These are phyloP conservation scores for Podila epigama DNA, from an alignment of 192 early-diverging fungal genomes.

Conservation along the genomic window DNA sequence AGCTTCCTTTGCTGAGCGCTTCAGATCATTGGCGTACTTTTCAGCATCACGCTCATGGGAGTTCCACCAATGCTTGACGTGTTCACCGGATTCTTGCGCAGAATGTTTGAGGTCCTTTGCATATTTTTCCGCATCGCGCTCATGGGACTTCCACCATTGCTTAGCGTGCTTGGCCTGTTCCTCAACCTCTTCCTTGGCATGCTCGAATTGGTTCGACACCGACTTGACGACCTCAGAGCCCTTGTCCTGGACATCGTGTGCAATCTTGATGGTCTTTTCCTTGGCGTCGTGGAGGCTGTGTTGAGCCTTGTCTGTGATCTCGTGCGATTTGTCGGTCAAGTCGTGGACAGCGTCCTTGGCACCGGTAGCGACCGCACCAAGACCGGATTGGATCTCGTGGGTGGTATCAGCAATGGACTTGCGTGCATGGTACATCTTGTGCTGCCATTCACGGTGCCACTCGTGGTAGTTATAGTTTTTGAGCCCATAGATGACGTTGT, in stretches of 20 bases:
- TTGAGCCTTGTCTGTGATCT: conserved; percentile 21
- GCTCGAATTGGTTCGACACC: background rate
- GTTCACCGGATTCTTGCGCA: background rate
- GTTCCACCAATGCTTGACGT: conserved; percentile 25
- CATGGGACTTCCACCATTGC: background rate
- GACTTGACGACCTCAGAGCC: background rate
- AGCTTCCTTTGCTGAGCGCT: background rate
- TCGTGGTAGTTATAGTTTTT: conserved; percentile 25
- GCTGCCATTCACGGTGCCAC: conserved; percentile 18
- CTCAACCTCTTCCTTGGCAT: conserved; percentile 11
- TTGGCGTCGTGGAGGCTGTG: conserved; percentile 15
- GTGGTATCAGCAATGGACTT: conserved; percentile 17
- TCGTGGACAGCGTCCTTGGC: conserved; percentile 20
- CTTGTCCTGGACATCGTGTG: conserved; percentile 19
- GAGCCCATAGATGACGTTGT: conserved; percentile 27
- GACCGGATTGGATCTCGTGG: background rate
- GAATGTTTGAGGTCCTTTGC: background rate
- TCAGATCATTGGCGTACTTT: conserved; percentile 7
- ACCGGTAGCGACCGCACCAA: conserved; percentile 6
- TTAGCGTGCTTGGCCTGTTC: background rate
- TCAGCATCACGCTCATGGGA: conserved; percentile 8
- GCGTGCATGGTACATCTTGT: conserved; percentile 15
- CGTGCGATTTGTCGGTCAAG: conserved; percentile 24
- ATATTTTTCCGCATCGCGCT: background rate
- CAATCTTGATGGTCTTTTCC: conserved; percentile 23